Conservation (phyloP, 1,284 basidiomycete genomes). For the Sutorius eximius region DNA sequence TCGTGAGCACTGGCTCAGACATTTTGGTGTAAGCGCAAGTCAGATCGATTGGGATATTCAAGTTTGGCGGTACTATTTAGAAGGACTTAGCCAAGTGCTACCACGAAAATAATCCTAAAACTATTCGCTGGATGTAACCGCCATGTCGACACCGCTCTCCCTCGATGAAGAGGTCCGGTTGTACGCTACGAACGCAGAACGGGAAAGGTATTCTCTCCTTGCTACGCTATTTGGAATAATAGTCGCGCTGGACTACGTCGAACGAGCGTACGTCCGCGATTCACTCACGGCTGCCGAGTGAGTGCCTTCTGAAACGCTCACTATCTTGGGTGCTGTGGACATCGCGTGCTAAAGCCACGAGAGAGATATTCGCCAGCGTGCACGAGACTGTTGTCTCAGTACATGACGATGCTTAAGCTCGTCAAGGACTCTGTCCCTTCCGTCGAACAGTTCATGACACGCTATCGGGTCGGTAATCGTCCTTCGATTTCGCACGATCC, state of each 20-base stretch:
- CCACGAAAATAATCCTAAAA: neutral
- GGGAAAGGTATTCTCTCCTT: conserved; percentile 87
- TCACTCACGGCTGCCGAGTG: conserved; percentile 88
- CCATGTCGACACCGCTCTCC: conserved; percentile 42
- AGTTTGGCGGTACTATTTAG: no score
- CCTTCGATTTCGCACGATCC: neutral
- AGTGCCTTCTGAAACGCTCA: conserved; percentile 36
- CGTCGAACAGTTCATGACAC: conserved; percentile 88
- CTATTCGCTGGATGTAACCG: neutral
- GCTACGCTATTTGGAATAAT: conserved; percentile 93
- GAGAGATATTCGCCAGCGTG: conserved; percentile 96
- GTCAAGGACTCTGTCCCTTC: conserved; percentile 82
- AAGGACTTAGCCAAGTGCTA: conserved; percentile 10
- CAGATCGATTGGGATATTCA: no score
- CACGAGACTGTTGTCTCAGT: conserved; percentile 88
- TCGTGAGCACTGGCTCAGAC: conserved; percentile 41
- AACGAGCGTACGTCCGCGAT: conserved; percentile 94
- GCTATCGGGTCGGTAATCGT: conserved; percentile 67
- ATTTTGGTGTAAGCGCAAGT: conserved; percentile 5
- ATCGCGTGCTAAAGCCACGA: conserved; percentile 17
- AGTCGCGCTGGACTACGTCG: conserved; percentile 90
- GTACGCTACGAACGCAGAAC: conserved; percentile 84
- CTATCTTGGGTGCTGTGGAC: neutral
- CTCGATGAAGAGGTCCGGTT: conserved; percentile 92
- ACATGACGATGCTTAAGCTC: conserved; percentile 95